Evolutionary conservation across 768 basidiomycete genomes (phyloP).

Genomic region (Kwoniella pini): DNA sequence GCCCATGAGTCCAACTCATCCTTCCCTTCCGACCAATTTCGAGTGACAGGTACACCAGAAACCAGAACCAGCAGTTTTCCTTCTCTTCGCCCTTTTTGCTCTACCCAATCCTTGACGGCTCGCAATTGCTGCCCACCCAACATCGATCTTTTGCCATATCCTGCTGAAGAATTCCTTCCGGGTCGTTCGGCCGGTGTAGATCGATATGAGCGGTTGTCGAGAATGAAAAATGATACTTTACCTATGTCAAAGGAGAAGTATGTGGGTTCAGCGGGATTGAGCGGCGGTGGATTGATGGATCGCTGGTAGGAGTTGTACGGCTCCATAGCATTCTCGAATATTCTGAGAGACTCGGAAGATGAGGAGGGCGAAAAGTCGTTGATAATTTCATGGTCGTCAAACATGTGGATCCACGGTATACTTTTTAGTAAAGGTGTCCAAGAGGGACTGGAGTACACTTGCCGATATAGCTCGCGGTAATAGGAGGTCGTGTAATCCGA

Average conservation of each 20-base stretch:
- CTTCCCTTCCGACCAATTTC: slow-evolving; percentile 12
- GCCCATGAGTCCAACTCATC: slow-evolving; percentile 13
- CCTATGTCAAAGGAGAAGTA: slow-evolving; percentile 8
- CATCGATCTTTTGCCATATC: slow-evolving; percentile 1
- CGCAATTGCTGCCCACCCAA: slow-evolving; percentile 1
- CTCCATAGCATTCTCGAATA: slow-evolving; percentile 8
- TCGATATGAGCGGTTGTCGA: slow-evolving; percentile 8
- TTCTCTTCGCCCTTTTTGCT: neutral
- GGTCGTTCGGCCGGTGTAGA: neutral
- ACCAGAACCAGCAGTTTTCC: slow-evolving; percentile 1
- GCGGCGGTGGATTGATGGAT: neutral
- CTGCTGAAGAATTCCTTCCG: slow-evolving; percentile 2
- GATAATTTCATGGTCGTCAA: slow-evolving; percentile 14
- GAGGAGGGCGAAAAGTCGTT: slow-evolving; percentile 6
- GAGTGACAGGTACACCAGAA: slow-evolving; percentile 8
- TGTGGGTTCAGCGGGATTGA: neutral
- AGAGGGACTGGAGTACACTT: slow-evolving; percentile 9
- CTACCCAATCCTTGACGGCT: neutral
- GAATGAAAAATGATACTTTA: slow-evolving; percentile 5
- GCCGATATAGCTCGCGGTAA: slow-evolving; percentile 7
- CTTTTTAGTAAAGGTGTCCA: neutral
- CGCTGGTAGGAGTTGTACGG: slow-evolving; percentile 3
- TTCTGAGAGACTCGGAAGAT: neutral
- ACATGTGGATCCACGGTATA: slow-evolving; percentile 13
- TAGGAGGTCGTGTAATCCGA: slow-evolving; percentile 5